Percentiles rank a stretch among this genome's conserved stretches.
These are phyloP conservation scores for Cladobotryum mycophilum DNA, from an alignment of 2,329 filamentous ascomycete genomes.

Conservation along the genomic window DNA sequence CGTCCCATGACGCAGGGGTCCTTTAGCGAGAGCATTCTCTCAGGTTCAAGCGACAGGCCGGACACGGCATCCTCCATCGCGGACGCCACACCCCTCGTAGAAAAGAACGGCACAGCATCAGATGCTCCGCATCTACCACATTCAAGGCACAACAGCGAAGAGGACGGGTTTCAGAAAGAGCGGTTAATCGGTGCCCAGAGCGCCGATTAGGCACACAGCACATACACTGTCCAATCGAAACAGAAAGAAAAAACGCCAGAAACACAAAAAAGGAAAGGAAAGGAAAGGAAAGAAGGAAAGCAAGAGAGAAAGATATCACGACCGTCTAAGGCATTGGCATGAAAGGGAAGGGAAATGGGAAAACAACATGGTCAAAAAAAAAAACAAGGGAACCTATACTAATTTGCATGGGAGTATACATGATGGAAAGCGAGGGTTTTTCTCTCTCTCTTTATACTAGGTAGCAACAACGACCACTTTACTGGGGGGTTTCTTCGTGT, in stretches of 20 bases:
- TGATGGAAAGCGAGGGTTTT: no score
- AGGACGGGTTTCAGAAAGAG: slow-evolving; percentile 9
- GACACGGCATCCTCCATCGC: slow-evolving; percentile 14
- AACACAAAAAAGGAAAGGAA: not conserved
- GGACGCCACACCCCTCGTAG: slow-evolving; percentile 1
- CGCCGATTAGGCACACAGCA: not conserved
- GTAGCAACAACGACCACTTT: no score
- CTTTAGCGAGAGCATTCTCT: slow-evolving; percentile 41
- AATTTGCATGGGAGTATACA: no score
- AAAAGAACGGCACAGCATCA: not conserved
- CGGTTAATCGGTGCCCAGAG: slow-evolving; percentile 4
- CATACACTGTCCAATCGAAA: no score
- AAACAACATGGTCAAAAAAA: not conserved
- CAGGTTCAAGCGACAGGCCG: slow-evolving; percentile 27
- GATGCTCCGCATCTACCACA: not conserved
- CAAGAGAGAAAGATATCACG: not conserved
- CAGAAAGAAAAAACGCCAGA: no score
- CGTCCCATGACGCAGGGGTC: slow-evolving; percentile 35
- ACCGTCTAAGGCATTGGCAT: not conserved
- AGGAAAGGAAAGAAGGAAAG: not conserved
- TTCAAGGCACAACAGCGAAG: not conserved
- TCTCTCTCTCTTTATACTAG: no score
- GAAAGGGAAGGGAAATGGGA: not conserved
- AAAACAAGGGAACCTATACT: no score
- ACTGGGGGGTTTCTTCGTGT: not conserved